Evolutionary conservation across 768 basidiomycete species (phyloP).

Genomic region (Suillus tomentosus): DNA sequence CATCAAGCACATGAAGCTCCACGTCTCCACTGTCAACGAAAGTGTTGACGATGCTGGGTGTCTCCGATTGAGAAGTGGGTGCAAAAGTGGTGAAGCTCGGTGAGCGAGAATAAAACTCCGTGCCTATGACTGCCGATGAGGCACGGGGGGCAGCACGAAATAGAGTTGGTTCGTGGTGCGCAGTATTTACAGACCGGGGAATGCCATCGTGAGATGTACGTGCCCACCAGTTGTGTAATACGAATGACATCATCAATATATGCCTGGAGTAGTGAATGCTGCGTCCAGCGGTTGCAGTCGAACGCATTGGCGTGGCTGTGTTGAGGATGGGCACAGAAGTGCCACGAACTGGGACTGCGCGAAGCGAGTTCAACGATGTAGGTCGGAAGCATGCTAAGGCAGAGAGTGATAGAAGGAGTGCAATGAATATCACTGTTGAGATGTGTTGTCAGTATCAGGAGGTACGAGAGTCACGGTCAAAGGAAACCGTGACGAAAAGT

Average conservation of each 20-base stretch:
- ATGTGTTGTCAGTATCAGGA: not conserved
- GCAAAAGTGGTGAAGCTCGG: not conserved
- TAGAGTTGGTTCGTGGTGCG: not conserved
- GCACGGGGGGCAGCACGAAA: not conserved
- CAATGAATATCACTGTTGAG: slow-evolving; percentile 1
- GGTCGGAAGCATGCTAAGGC: not conserved
- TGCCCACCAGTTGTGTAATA: not conserved
- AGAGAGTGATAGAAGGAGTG: not conserved
- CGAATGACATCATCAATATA: not conserved
- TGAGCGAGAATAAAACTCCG: not conserved
- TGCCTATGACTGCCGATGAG: not conserved
- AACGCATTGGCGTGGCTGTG: not conserved
- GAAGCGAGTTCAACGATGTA: not conserved
- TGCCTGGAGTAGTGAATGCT: not conserved
- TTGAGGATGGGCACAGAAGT: not conserved
- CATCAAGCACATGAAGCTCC: not conserved
- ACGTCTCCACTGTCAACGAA: not conserved
- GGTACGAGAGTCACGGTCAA: not conserved
- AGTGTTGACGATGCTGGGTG: not conserved
- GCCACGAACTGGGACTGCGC: not conserved
- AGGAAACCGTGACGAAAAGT: too few relatives aligned
- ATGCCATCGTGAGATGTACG: not conserved
- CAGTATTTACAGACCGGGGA: too few relatives aligned
- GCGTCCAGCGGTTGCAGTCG: not conserved
- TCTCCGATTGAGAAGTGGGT: not conserved